These are phyloP conservation scores for Aspergillus leporis DNA, from an alignment of 495 filamentous ascomycete genomes.

Conservation along the genomic window DNA sequence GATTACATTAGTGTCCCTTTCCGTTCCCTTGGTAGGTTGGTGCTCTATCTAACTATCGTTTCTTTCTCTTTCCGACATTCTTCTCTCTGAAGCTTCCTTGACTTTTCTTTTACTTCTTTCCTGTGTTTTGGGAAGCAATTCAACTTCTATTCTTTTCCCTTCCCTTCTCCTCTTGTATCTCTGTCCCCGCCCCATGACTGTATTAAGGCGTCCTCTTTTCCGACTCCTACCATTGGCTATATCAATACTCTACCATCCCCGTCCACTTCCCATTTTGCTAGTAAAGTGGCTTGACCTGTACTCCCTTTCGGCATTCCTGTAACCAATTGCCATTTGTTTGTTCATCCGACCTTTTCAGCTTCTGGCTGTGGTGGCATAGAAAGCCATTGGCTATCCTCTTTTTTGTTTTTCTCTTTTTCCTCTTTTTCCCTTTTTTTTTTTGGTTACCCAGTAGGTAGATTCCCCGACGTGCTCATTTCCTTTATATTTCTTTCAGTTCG, in stretches of 20 bases:
- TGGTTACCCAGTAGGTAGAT: neutral
- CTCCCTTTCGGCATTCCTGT: constrained; percentile 12
- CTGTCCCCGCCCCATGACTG: neutral
- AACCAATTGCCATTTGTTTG: constrained; percentile 17
- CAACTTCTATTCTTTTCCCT: neutral
- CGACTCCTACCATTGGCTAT: neutral
- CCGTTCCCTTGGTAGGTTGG: neutral
- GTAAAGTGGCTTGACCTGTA: constrained; percentile 5
- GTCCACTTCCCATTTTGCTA: constrained; percentile 11
- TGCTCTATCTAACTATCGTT: neutral
- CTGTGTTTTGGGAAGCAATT: neutral
- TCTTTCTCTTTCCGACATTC: constrained; percentile 1
- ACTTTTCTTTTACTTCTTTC: neutral
- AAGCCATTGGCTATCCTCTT: constrained; percentile 9
- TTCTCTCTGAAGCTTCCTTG: neutral
- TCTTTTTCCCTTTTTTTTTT: constrained; percentile 7
- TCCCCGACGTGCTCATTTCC: neutral
- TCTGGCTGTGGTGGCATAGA: constrained; percentile 13
- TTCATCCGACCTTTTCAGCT: neutral
- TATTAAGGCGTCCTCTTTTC: neutral
- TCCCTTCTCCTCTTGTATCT: neutral
- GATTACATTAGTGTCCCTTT: constrained; percentile 4
- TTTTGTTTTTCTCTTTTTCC: neutral
- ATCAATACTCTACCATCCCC: constrained; percentile 13
- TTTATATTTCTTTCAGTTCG: neutral